Evolutionary conservation across 441 rosid species (phyloP).

Genomic region (Gossypium trilobum): DNA sequence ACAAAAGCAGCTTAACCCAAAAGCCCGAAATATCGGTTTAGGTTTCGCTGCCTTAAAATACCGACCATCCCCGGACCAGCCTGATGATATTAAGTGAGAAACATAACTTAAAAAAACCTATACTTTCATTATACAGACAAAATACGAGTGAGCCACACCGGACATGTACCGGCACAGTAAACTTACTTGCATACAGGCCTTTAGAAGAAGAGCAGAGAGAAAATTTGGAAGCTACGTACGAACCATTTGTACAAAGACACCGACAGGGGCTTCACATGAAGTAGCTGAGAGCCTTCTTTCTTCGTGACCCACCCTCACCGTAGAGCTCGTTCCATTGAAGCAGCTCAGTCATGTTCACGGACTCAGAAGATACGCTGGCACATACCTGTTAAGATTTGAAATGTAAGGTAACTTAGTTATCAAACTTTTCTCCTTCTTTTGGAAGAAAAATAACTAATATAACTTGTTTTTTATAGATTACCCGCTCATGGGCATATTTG

Average conservation of each 20-base stretch:
- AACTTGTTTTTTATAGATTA: constrained; percentile 16
- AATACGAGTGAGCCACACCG: constrained; percentile 23
- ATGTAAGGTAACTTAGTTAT: not conserved
- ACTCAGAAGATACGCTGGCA: constrained; percentile 84
- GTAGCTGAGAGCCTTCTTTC: constrained; percentile 78
- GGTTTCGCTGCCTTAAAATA: constrained; percentile 26
- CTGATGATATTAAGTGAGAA: not conserved
- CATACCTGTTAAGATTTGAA: constrained; percentile 47
- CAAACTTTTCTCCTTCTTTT: not conserved
- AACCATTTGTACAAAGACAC: constrained; percentile 31
- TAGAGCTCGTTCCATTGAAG: constrained; percentile 87
- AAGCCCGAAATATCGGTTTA: constrained; percentile 6
- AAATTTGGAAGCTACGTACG: constrained; percentile 21
- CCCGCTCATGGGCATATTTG: constrained; percentile 64
- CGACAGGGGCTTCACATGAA: constrained; percentile 50
- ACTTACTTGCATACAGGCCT: constrained; percentile 27
- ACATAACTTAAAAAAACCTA: constrained; percentile 30
- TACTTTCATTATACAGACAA: constrained; percentile 38
- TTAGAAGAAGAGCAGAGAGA: constrained; percentile 16
- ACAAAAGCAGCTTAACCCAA: constrained; percentile 23
- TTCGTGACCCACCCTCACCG: constrained; percentile 88
- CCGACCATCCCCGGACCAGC: constrained; percentile 27
- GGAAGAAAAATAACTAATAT: not conserved
- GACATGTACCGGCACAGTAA: constrained; percentile 11
- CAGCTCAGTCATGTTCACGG: constrained; percentile 82